phyloP scores from a whole-genome alignment of 2,329 filamentous ascomycete genomes.

The Botryotinia narcissicola region DNA sequence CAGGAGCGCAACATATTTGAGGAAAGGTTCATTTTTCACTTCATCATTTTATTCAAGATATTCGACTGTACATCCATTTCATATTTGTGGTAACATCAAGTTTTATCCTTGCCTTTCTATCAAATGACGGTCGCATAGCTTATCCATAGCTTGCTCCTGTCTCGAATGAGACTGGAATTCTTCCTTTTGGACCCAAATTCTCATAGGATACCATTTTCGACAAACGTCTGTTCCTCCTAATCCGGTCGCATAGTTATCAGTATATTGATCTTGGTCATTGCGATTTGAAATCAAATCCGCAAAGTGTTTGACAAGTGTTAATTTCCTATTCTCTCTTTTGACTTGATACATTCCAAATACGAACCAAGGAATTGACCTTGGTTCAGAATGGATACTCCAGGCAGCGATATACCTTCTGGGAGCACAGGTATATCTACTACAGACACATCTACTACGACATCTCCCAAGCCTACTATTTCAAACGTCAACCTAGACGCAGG shows the following conservation, averaged over 20 bases:
- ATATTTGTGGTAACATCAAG: not conserved
- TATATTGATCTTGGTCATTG: constrained; percentile 30
- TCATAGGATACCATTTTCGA: not conserved
- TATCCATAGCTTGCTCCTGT: constrained; percentile 13
- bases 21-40: constrained; percentile 11
- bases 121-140: constrained; percentile 17
- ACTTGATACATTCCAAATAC: constrained; percentile 16
- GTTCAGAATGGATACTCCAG: constrained; percentile 32
- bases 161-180: constrained; percentile 12
- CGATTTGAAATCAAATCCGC: constrained; percentile 29
- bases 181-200: not conserved
- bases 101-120: constrained; percentile 5
- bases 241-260: constrained; percentile 19
- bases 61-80: constrained; percentile 1
- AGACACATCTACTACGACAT: constrained; percentile 26
- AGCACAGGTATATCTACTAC: constrained; percentile 35
- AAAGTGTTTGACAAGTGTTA: constrained; percentile 32
- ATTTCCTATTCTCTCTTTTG: constrained; percentile 31
- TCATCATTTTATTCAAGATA: not conserved
- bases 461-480: constrained; percentile 22
- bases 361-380: constrained; percentile 15
- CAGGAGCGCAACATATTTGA: constrained; percentile 6
- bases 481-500: constrained; percentile 20
- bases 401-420: constrained; percentile 31
- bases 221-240: constrained; percentile 9